Conservation (phyloP, 2,329 filamentous ascomycete species). For the Diaporthe capsici region DNA sequence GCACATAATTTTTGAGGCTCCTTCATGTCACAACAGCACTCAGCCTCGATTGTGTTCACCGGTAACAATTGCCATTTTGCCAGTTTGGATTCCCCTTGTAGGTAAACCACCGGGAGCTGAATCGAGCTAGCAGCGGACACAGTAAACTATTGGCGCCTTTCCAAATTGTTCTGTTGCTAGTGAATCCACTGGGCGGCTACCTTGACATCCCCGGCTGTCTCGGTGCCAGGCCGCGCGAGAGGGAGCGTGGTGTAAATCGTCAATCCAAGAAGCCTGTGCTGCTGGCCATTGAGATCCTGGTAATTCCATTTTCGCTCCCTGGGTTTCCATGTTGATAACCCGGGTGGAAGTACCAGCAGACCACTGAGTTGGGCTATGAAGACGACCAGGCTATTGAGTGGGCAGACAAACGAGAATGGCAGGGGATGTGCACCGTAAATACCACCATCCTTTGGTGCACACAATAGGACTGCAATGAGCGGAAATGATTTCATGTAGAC, state of each 20-base stretch:
- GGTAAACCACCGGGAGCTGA: not conserved
- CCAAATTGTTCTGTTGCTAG: not conserved
- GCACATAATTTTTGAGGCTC: not conserved
- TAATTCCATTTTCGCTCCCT: not conserved
- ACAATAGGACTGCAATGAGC: not conserved
- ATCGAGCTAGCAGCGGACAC: not conserved
- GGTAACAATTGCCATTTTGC: not conserved
- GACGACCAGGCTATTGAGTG: not conserved
- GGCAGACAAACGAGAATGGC: not conserved
- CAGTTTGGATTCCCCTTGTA: not conserved
- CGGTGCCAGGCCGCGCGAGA: too few species aligned
- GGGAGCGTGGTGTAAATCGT: too few species aligned
- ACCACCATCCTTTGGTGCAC: not conserved
- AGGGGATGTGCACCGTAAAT: not conserved
- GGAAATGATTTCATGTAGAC: not conserved
- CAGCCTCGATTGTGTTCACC: not conserved
- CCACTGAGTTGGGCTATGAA: not conserved
- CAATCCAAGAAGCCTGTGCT: not conserved
- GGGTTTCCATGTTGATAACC: not conserved
- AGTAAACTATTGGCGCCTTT: too few species aligned
- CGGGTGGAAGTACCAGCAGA: not conserved
- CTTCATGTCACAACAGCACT: not conserved
- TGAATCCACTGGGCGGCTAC: not conserved
- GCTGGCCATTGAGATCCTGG: not conserved
- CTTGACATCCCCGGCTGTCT: too few species aligned